A percentile compares a stretch with the other conserved stretches of the same genome.
These are phyloP conservation scores for Blastocladiella emersonii DNA, from an alignment of 371 early-diverging fungal species.

Conservation along the genomic window DNA sequence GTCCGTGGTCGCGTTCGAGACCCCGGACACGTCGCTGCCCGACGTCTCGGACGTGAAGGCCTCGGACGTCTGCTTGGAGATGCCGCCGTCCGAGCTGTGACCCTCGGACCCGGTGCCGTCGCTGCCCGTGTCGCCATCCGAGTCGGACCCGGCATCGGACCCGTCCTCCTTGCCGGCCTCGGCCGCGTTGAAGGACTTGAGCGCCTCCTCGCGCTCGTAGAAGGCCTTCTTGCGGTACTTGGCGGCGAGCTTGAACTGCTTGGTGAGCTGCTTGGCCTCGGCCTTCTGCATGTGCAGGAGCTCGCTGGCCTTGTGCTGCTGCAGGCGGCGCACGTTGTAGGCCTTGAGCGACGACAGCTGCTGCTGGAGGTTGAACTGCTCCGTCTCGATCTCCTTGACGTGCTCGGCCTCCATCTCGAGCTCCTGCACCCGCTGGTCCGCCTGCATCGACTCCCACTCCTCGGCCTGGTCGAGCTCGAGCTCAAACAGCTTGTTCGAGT, in stretches of 20 bases:
- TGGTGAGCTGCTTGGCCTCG: slow-evolving; percentile 15
- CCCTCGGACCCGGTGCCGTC: slow-evolving; percentile 8
- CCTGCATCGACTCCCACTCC: slow-evolving; percentile 15
- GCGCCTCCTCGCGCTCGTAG: slow-evolving; percentile 13
- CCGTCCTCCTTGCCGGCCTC: too few species aligned
- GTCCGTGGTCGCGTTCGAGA: slow-evolving; percentile 11
- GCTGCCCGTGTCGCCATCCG: slow-evolving; percentile 5
- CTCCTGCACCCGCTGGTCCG: slow-evolving; percentile 19
- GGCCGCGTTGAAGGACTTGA: slow-evolving; percentile 10
- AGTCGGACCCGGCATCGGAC: background rate
- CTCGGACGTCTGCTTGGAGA: slow-evolving; percentile 3
- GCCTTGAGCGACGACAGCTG: slow-evolving; percentile 13
- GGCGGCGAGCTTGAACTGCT: slow-evolving; percentile 13
- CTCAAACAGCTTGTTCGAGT: slow-evolving; percentile 12
- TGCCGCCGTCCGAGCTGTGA: slow-evolving; percentile 5
- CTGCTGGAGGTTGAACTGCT: slow-evolving; percentile 11
- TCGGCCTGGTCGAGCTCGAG: slow-evolving; percentile 13
- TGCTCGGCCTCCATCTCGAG: slow-evolving; percentile 19
- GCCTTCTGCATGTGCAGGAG: slow-evolving; percentile 5
- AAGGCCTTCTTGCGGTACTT: slow-evolving; percentile 16
- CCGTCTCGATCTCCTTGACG: slow-evolving; percentile 13
- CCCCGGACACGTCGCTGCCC: slow-evolving; percentile 3
- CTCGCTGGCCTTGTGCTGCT: slow-evolving; percentile 7
- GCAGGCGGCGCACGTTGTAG: slow-evolving; percentile 10
- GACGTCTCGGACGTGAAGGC: slow-evolving; percentile 2